phyloP scores from a whole-genome alignment of 345 rosid genomes.

The Rhodamnia argentea region DNA sequence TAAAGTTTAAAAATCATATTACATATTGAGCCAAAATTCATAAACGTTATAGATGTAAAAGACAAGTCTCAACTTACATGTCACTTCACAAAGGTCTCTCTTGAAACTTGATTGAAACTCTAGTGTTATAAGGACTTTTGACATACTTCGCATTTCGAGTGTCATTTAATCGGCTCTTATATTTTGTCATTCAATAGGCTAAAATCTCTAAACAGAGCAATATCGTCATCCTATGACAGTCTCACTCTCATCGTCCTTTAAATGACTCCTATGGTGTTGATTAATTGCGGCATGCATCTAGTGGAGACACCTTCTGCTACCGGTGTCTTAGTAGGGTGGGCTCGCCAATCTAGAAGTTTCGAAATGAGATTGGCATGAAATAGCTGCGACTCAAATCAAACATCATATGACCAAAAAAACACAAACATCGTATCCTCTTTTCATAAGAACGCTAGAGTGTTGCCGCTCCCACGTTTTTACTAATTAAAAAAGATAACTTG shows the following conservation, averaged over 20 bases:
- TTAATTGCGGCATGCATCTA: fast-evolving
- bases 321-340: fast-evolving
- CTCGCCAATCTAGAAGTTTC: fast-evolving
- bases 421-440: not conserved
- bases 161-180: not conserved
- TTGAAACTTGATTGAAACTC: not conserved
- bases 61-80: not conserved
- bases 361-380: fast-evolving
- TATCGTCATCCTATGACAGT: too few species aligned
- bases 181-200: too few species aligned
- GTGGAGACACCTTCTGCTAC: fast-evolving
- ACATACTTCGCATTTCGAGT: not conserved
- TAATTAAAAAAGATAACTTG: not conserved
- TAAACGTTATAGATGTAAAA: fast-evolving
- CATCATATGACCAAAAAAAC: too few species aligned
- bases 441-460: not conserved
- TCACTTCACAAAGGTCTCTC: not conserved
- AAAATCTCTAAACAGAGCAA: too few species aligned
- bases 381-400: fast-evolving
- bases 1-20: too few species aligned
- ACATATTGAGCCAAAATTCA: too few species aligned
- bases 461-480: not conserved
- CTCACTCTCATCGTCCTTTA: too few species aligned
- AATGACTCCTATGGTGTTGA: too few species aligned
- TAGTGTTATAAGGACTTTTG: not conserved